phyloP scores from a whole-genome alignment of 1,284 basidiomycete genomes.

The Microbotryum intermedium region DNA sequence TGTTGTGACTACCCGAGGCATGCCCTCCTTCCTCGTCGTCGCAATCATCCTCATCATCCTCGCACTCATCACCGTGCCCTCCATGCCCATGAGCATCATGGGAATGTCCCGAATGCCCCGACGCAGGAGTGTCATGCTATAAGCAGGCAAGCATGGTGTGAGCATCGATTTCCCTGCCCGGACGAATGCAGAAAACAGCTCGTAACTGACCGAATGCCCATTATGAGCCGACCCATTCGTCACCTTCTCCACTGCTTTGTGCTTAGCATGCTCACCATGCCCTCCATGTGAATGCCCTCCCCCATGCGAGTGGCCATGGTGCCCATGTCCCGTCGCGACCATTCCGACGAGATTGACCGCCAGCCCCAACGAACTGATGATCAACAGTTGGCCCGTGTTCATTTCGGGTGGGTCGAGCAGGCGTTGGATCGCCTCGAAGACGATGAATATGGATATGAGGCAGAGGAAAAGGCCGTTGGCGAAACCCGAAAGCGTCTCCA shows the following conservation, averaged over 20 bases:
- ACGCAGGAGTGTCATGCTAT: too few relatives aligned
- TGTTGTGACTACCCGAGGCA: constrained; percentile 82
- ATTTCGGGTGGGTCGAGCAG: constrained; percentile 96
- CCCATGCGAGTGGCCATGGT: constrained; percentile 40
- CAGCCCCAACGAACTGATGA: constrained; percentile 81
- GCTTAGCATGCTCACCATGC: background rate
- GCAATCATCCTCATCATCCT: constrained; percentile 47
- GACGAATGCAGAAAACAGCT: too few relatives aligned
- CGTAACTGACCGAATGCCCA: constrained; percentile 5
- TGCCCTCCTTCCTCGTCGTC: constrained; percentile 36
- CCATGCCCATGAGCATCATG: constrained; percentile 26
- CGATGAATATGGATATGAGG: constrained; percentile 93
- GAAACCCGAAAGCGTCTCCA: constrained; percentile 97
- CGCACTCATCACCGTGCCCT: constrained; percentile 28
- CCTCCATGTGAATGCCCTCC: constrained; percentile 30
- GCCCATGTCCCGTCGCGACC: constrained; percentile 78
- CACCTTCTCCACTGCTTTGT: background rate
- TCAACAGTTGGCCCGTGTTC: constrained; percentile 86
- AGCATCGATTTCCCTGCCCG: too few relatives aligned
- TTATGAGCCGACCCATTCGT: constrained; percentile 1
- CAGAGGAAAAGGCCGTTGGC: constrained; percentile 96
- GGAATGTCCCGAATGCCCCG: constrained; percentile 2
- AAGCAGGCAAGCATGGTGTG: too few relatives aligned
- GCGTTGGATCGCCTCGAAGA: constrained; percentile 94
- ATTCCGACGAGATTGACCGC: constrained; percentile 96